Evolutionary conservation across 805 yeast species (phyloP).

Genomic region (Metschnikowia henanensis): DNA sequence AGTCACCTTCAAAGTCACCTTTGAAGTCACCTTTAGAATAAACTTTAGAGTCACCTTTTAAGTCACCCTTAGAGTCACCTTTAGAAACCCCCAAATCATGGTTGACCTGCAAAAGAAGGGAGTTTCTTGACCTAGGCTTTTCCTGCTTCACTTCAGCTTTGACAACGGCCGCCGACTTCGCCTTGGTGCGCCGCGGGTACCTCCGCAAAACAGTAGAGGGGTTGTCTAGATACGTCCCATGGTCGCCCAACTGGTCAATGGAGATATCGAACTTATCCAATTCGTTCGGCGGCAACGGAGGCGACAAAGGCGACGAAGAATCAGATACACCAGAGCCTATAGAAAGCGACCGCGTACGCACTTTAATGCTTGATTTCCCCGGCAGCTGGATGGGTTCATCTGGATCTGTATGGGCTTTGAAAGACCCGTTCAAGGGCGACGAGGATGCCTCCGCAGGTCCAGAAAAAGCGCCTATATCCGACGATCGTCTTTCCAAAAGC

Average conservation of each 20-base stretch:
- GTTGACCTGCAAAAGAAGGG: neutral
- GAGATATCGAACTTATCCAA: conserved; percentile 18
- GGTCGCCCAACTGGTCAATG: conserved; percentile 17
- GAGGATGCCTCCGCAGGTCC: neutral
- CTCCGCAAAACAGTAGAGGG: neutral
- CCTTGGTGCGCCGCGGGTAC: too few species aligned
- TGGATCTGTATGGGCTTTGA: too few species aligned
- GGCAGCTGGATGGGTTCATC: too few species aligned
- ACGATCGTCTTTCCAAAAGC: neutral
- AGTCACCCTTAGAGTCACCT: neutral
- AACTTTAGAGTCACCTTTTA: too few species aligned
- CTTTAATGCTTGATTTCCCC: too few species aligned
- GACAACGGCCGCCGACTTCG: too few species aligned
- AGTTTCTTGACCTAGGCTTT: neutral
- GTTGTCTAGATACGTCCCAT: neutral
- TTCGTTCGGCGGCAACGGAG: neutral
- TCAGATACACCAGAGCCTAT: too few species aligned
- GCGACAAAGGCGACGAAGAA: neutral
- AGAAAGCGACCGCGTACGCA: too few species aligned
- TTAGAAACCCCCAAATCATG: neutral
- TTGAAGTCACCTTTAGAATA: too few species aligned
- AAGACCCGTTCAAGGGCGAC: neutral
- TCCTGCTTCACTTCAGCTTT: neutral
- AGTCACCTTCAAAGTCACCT: neutral
- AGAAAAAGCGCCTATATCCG: neutral